Conservation (phyloP, 352 stramenopile species). For the Phytophthora megakarya region DNA sequence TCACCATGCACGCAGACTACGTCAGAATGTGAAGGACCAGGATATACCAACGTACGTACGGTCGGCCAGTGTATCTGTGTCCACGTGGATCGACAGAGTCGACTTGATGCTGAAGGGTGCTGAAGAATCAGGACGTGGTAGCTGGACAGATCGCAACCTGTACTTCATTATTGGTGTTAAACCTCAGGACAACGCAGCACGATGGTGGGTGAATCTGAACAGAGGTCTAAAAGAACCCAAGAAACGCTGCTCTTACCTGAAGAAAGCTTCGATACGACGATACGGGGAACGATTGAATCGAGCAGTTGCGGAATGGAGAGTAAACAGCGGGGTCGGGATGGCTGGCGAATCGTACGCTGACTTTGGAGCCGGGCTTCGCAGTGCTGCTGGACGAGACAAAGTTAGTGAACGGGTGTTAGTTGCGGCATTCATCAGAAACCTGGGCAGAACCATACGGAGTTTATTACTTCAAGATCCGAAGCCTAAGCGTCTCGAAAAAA, state of each 20-base stretch:
- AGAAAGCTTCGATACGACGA: not conserved
- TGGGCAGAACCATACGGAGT: too few relatives aligned
- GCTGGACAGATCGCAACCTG: not conserved
- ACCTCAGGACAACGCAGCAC: not conserved
- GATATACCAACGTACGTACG: too few relatives aligned
- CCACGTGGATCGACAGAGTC: not conserved
- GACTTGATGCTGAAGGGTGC: not conserved
- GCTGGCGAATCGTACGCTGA: not conserved
- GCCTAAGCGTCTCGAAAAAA: too few relatives aligned
- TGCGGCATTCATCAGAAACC: too few relatives aligned
- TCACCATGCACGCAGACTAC: too few relatives aligned
- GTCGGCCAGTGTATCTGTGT: not conserved
- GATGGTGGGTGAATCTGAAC: conserved; percentile 4
- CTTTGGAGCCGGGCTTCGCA: not conserved
- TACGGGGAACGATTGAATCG: not conserved
- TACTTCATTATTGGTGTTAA: conserved; percentile 10
- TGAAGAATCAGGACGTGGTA: not conserved
- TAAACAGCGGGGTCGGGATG: not conserved
- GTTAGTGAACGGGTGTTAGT: not conserved
- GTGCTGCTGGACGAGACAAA: not conserved
- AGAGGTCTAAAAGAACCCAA: not conserved
- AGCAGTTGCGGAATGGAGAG: not conserved
- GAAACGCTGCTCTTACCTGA: conserved; percentile 7
- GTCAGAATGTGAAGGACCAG: too few relatives aligned
- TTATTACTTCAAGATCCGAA: too few relatives aligned